Base-by-base conservation (phyloP, 2,329 filamentous ascomycete genomes). In the Colletotrichum horii region DNA sequence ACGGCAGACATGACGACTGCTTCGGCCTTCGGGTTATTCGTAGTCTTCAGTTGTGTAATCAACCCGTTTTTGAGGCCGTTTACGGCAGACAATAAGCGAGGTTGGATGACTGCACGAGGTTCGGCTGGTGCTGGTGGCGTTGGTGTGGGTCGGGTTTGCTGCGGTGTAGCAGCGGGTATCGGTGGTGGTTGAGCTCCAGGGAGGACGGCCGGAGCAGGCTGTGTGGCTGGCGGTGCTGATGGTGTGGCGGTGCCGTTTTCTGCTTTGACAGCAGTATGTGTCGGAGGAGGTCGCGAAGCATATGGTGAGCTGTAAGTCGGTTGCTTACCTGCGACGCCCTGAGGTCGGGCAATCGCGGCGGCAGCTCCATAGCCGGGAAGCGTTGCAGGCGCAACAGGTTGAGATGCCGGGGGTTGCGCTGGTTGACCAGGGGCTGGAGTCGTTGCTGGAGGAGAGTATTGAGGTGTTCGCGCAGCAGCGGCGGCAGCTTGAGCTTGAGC, bases 1-100 rank as follows among this genome's bases (percentile, higher is more conserved):
- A 90, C 82, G 15, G 89, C 89, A 8, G 88, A 89, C 85, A 89
- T 88, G 75, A 89, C 87, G 28, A 89, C 86, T 28, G 85, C 86
- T 72, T 89, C 85, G 19, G 87, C 83, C 71, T 85, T 83, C 30
- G 85, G 84, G 15, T 84, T 83, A 16, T 84, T 83, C 2, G 85
- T 85, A 76, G 85, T 86, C 66, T 83, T 83, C 56, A 90, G 83
- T 88, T 88, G 67, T 86, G n/a, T 83, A 14, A 87, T 83, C 19
- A 90, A 82, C 12, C 88, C 86, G 14, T 86, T 85, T 78, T 88
- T 88, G 79, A 90, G 86, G 22, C 84, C 83, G 38, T 85, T 83
- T 22, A 90, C 84, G 16, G 86, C 85, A 8, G 81, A 78, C 26
- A 87, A 80, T 2, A 89, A 80, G 38, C 84, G 83, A 1, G 86